Base-by-base conservation (phyloP, 306 rosid species). In the Malus domestica region DNA sequence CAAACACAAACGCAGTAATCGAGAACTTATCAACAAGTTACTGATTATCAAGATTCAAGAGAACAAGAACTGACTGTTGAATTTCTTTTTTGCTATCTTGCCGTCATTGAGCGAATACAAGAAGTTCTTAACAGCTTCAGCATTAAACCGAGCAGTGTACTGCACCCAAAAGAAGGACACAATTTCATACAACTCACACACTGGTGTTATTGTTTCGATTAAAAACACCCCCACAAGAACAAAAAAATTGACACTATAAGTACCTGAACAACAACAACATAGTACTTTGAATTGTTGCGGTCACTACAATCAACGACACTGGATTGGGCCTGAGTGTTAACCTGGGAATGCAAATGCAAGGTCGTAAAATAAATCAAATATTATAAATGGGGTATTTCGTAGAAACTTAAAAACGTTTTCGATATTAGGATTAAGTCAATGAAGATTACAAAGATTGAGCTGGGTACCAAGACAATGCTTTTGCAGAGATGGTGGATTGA, bases 401-500 rank as follows among this genome's bases (percentile, higher is more conserved):
- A 4, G 44, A 40, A 9, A 9, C 11, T 2, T 9, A 40, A 40
- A 8, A 40, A 8, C 44, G 11, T 40, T 40, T 42, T 42, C 45
- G 45, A 42, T 42, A 42, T 42, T 42, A 42, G 45, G 12, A 42
- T 2, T 42, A 42, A 42, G 12, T 42, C 12, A 42, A 8, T 42
- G 45, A 42, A 42, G 12, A 42, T 12, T 42, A 9, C 1, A 5
- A 10, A 10, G 55, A 58, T 72, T 59, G 27, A 25, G 18, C 38
- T 40, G 14, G 9, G 20, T 81, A 88, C 97, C 84, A 94, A 74
- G 73, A 94, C 98, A 16, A 94, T 92, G 90, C 93, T 94, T 88
- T 94, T 94, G 89, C 98, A 94, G 75, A 94, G 98, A 81, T 94
- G 97, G 22, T 92, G 46, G 66, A 89, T 40, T 6, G 97, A 91